These are phyloP conservation scores for Cutaneotrichosporon cyanovorans DNA, from an alignment of 1,284 basidiomycete species.

Conservation along the genomic window DNA sequence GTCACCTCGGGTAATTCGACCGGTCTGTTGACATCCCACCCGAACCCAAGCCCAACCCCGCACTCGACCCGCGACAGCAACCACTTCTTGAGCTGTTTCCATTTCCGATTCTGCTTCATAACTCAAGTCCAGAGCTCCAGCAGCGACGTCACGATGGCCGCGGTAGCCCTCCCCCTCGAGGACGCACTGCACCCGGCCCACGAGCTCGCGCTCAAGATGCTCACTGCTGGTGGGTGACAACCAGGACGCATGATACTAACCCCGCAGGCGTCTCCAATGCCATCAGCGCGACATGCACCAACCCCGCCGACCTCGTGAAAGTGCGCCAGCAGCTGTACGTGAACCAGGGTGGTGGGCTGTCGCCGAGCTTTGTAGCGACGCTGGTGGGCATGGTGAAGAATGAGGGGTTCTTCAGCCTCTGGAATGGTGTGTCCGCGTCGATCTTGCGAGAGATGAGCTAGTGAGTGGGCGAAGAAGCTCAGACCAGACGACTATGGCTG, in stretches of 20 bases:
- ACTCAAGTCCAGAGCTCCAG: no score
- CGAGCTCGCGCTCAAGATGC: conserved; percentile 15
- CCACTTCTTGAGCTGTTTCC: no score
- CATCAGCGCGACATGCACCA: conserved; percentile 10
- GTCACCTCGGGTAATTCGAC: no score
- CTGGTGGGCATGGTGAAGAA: conserved; percentile 10
- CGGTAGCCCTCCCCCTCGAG: conserved; percentile 3
- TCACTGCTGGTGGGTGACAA: conserved; percentile 7
- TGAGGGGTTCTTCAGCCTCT: conserved; percentile 13
- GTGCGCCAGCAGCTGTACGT: conserved; percentile 18
- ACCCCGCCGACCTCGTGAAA: conserved; percentile 18
- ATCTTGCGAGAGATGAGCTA: conserved; percentile 16
- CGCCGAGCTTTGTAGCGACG: conserved; percentile 7
- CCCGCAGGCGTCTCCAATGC: conserved; percentile 10
- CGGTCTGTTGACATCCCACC: no score
- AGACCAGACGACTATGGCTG: conserved; percentile 1
- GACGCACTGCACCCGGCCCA: conserved; percentile 12
- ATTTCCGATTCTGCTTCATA: no score
- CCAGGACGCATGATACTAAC: neutral
- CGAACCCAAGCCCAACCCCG: no score
- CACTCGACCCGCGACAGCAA: no score
- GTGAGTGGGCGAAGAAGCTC: conserved; percentile 6
- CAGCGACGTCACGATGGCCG: neutral
- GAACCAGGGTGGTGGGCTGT: conserved; percentile 11
- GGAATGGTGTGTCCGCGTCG: conserved; percentile 14